These are phyloP conservation scores for Cystofilobasidium capitatum DNA, from an alignment of 768 basidiomycete genomes.

Conservation along the genomic window DNA sequence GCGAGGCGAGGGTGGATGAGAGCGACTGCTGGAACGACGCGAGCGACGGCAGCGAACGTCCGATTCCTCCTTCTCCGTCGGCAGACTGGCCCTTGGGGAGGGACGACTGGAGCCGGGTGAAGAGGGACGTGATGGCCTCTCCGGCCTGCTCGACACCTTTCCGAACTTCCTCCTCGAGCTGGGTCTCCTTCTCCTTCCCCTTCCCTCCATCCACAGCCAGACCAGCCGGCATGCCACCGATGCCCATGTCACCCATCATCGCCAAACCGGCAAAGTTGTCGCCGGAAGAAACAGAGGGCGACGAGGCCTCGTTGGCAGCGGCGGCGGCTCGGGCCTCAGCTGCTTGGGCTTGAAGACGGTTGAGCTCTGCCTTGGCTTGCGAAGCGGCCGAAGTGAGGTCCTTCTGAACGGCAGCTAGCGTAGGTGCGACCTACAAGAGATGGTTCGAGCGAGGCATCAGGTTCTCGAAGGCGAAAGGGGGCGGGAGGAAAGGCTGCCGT, in stretches of 20 bases:
- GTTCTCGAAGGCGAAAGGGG: too few relatives aligned
- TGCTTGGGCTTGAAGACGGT: constrained; percentile 23
- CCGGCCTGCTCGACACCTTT: not conserved
- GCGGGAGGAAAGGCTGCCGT: too few relatives aligned
- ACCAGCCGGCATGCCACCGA: not conserved
- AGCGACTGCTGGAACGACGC: constrained; percentile 30
- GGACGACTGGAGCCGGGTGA: constrained; percentile 20
- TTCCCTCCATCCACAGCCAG: constrained; percentile 21
- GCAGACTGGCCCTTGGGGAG: not conserved
- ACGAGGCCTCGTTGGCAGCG: not conserved
- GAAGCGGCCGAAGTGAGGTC: constrained; percentile 13
- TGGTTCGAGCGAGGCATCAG: not conserved
- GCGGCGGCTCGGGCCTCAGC: constrained; percentile 18
- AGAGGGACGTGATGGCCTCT: constrained; percentile 5
- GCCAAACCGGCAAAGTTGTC: constrained; percentile 4
- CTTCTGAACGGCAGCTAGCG: constrained; percentile 23
- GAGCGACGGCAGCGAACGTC: constrained; percentile 32
- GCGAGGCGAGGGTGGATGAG: constrained; percentile 26
- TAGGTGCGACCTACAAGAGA: constrained; percentile 19
- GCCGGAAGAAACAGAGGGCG: not conserved
- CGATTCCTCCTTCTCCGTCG: not conserved
- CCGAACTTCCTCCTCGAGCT: constrained; percentile 5
- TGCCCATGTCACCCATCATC: constrained; percentile 13
- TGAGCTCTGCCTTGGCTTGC: constrained; percentile 24
- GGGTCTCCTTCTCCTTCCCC: constrained; percentile 35